Conservation (phyloP, 2,329 filamentous ascomycete species). For the Daldinia sp. region DNA sequence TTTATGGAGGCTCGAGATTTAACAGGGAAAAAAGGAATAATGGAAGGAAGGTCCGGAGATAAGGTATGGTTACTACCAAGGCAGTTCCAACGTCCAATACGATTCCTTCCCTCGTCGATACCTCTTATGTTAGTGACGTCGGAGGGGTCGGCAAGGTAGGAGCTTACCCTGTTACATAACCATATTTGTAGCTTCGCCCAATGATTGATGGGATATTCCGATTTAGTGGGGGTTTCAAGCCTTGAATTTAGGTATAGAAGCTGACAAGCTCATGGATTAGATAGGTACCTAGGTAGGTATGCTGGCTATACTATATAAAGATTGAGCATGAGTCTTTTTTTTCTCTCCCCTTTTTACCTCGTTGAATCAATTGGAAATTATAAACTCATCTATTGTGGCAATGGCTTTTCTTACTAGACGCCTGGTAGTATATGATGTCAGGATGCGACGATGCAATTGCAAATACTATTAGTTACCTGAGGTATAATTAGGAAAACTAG, state of each 20-base stretch:
- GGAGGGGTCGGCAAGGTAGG: constrained; percentile 14
- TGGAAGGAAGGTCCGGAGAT: constrained; percentile 31
- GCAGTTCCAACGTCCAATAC: constrained; percentile 6
- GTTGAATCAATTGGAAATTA: neutral
- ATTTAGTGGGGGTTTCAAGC: constrained; percentile 4
- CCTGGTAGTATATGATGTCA: neutral
- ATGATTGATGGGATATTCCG: constrained; percentile 1
- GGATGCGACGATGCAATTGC: neutral
- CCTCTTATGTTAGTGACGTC: constrained; percentile 28
- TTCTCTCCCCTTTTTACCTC: neutral
- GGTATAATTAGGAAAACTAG: neutral
- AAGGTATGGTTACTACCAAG: constrained; percentile 21
- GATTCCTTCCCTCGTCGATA: neutral
- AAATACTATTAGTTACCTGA: too few species aligned
- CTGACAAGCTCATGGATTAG: too few species aligned
- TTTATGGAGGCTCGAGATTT: constrained; percentile 17
- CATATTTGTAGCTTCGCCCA: constrained; percentile 1
- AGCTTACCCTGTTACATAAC: constrained; percentile 1
- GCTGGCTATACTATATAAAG: too few species aligned
- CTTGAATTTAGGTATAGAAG: neutral
- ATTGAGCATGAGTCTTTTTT: neutral
- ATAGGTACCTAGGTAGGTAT: too few species aligned
- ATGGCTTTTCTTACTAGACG: neutral
- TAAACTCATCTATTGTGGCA: neutral
- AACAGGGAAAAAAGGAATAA: constrained; percentile 18